Base-by-base conservation (phyloP, 2,329 filamentous ascomycete genomes). In the Fusarium incarnatum region DNA sequence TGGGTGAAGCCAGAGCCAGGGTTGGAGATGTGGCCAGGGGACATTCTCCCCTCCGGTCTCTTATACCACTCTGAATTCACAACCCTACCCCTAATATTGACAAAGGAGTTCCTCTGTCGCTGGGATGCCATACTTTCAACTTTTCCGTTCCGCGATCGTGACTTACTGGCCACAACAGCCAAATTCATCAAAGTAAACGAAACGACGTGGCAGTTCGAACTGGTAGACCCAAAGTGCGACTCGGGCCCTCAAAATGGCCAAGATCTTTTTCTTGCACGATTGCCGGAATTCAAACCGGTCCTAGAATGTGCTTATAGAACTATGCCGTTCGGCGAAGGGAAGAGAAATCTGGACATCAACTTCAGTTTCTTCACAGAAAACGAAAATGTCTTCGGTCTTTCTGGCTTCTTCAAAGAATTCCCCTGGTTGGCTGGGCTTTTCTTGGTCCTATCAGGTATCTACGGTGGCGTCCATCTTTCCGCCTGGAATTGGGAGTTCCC, bases 311-410 rank as follows among this genome's bases (percentile, higher is more conserved):
- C 57, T 12, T 59, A 49, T 20, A 48, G 57, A 13, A 60, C 57
- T 16, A 59, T 60, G 54, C 42, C 42, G n/a, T 60, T 60, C 25
- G 37, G 54, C 25, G 54, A 60, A 40, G 57, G 57, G 6, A 60
- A 60, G 16, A 20, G 42, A 25, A 60, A 49, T 4, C n/a, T 60
- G 2, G 25, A 60, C 22, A 59, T 48, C 11, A 59, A 59, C 32
- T 59, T 59, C 22, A 59, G 32, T 20, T 22, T 60, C 25, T 59
- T 60, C 5, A 60, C 57, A n/a, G 57, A 60, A 2, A 60, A 45
- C 8, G 42, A 59, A 4, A 37, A 28, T 4, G 32, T 59, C 13
- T 60, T 60, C 6, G 54, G 54, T 34, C 54, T 60, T 4, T 18
- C 59, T 9, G 54, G 57, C 4, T 60, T 59, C 32, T 60, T 60